Base-by-base conservation (phyloP, 805 yeast species). In the Ogataea saltuana region DNA sequence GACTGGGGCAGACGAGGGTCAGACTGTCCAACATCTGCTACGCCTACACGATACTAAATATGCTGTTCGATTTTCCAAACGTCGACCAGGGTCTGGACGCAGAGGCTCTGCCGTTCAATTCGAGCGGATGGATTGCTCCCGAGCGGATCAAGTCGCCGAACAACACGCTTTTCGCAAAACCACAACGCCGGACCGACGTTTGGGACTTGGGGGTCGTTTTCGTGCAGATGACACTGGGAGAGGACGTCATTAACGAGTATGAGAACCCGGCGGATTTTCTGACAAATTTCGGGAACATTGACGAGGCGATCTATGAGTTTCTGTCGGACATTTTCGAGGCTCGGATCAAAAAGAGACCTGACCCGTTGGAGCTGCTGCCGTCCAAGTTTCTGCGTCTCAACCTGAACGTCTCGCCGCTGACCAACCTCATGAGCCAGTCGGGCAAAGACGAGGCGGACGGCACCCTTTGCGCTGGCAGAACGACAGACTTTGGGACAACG, bases 151-250 rank as follows among this genome's bases (percentile, higher is more conserved):
- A 55, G 36, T 32, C 53, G 1, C 55, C 54, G 9, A 58, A 50
- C 23, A 30, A 43, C 1, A 35, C 50, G 1, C 60, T 56, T 12
- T 65, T 59, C 38, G 55, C 63, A 26, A 77, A 73, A 44, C 83
- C 85, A 11, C 83, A 83, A 44, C 70, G 89, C 27, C 86, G 88
- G 61, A 82, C 97, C 0, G 99, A 93, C 67, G 84, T 93, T 8
- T 93, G 98, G 98, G 86, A 86, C 57, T 65, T 89, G 29, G 99
- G 97, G 6, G 87, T 87, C 0, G 61, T 85, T 6, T 83, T 91
- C 51, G 72, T 81, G 13, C 80, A 85, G 49, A 68, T 83, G 60
- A 70, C 87, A 4, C 69, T 75, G 33, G 91, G 95, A 0, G 65
- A 71, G 2, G 81, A 78, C 35, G 68, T 75, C 1, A 65, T 78